Conservation (phyloP, 2,329 filamentous ascomycete species). For the Venturia effusa region DNA sequence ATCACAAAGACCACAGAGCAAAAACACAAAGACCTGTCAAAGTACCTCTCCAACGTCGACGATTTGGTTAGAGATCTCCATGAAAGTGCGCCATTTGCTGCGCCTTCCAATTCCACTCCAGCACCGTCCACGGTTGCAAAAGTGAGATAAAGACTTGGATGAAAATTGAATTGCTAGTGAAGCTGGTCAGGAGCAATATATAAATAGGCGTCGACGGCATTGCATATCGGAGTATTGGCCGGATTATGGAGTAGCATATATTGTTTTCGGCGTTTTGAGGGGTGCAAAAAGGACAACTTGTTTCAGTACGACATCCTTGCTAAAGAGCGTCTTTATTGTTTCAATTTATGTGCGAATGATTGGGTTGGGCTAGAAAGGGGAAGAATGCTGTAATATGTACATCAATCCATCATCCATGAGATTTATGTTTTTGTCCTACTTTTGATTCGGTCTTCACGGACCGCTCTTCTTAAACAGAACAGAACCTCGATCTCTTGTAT, state of each 20-base stretch:
- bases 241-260: background rate
- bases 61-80: conserved; percentile 76
- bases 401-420: too few species aligned
- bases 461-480: too few species aligned
- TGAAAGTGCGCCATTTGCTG: conserved; percentile 63
- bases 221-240: background rate
- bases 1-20: conserved; percentile 52
- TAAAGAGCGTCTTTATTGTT: background rate
- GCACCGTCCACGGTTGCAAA: background rate
- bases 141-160: background rate
- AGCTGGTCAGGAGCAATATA: background rate
- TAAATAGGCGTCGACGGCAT: background rate
- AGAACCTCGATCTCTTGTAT: too few species aligned
- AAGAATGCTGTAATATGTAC: background rate
- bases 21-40: conserved; percentile 68
- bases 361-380: background rate
- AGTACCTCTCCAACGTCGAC: conserved; percentile 71
- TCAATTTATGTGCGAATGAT: background rate
- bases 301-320: background rate
- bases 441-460: too few species aligned
- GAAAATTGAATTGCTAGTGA: background rate
- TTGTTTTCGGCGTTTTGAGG: background rate
- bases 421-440: too few species aligned
- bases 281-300: background rate
- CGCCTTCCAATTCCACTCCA: background rate